Base-by-base conservation (phyloP, 139 green algal species). In the Desmodesmus armatus region DNA sequence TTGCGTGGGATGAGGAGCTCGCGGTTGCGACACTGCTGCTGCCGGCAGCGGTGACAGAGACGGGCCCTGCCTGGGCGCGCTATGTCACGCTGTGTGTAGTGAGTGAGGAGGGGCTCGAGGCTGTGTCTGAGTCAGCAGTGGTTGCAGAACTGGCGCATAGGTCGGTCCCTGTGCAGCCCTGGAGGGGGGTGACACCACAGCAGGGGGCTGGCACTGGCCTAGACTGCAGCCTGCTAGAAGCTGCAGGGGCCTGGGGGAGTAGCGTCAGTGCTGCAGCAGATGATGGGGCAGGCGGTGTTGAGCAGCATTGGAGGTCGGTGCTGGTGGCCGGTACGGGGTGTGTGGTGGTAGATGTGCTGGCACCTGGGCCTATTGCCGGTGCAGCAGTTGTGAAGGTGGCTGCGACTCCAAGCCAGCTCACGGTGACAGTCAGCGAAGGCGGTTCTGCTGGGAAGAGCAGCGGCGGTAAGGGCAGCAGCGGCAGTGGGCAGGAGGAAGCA, bases 1-100 rank as follows among this genome's bases (percentile, higher is more conserved):
- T 85, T 31, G 84, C 75, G 0, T 88, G 84, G 84, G 84, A 85
- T 21, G 84, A 88, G 60, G 73, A 80, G 23, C 27, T 33, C 1
- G 84, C 51, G 0, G 63, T 41, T 11, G 84, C 84, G 39, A 51
- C 74, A 27, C 6, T 88, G 33, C 67, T 88, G 51, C 76, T 88
- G 47, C 49, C 84, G 11, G 76, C 53, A 23, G 23, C 66, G 0
- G 49, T 84, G 2, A 3, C 27, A 0, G 65, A 80, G 66, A 44
- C 75, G 17, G 43, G 41, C 66, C 63, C 63, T 27, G 19, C 3
- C 31, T 88, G 65, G 76, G 44, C n/a, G 0, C 5, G 55, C 3
- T 81, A 47, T 76, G 31, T 88, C 27, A 85, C 84, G 31, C 65
- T 88, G 75, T 85, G 76, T 44, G 39, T 65, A 44, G 44, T 66